Conservation (phyloP, 306 rosid species). For the Dalbergia cochinchinensis region DNA sequence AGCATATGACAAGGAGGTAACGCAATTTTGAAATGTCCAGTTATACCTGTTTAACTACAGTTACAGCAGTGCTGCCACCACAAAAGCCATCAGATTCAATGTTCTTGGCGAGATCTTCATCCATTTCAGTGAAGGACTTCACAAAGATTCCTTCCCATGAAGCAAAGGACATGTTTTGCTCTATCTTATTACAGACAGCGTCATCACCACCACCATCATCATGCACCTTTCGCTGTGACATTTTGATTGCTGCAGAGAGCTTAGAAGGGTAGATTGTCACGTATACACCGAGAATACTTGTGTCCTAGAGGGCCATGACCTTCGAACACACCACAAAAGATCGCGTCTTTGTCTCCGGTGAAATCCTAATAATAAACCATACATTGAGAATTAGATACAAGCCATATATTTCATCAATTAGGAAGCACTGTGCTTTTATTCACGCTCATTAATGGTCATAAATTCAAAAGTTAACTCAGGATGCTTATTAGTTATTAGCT, state of each 20-base stretch:
- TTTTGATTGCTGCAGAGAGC: constrained; percentile 65
- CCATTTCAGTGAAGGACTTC: constrained; percentile 68
- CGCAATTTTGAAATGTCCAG: constrained; percentile 1
- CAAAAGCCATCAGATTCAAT: constrained; percentile 56
- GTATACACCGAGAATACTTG: constrained; percentile 60
- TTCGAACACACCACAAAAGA: constrained; percentile 91
- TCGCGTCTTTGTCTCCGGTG: constrained; percentile 58
- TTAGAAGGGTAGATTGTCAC: constrained; percentile 74
- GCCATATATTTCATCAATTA: not conserved
- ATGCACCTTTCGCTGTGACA: constrained; percentile 47
- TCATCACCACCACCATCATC: not conserved
- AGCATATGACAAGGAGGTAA: not conserved
- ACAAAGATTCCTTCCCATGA: constrained; percentile 69
- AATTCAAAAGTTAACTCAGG: too few species aligned
- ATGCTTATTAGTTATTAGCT: too few species aligned
- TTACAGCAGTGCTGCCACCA: constrained; percentile 84
- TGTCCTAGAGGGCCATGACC: constrained; percentile 97
- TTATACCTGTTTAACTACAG: constrained; percentile 77
- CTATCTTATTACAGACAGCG: not conserved
- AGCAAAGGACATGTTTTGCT: constrained; percentile 52
- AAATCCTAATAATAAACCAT: constrained; percentile 55
- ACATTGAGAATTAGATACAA: not conserved
- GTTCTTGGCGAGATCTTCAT: constrained; percentile 60
- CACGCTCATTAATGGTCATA: too few species aligned
- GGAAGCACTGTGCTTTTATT: not conserved